These are phyloP conservation scores for Nemania diffusa DNA, from an alignment of 2,329 filamentous ascomycete genomes.

Conservation along the genomic window DNA sequence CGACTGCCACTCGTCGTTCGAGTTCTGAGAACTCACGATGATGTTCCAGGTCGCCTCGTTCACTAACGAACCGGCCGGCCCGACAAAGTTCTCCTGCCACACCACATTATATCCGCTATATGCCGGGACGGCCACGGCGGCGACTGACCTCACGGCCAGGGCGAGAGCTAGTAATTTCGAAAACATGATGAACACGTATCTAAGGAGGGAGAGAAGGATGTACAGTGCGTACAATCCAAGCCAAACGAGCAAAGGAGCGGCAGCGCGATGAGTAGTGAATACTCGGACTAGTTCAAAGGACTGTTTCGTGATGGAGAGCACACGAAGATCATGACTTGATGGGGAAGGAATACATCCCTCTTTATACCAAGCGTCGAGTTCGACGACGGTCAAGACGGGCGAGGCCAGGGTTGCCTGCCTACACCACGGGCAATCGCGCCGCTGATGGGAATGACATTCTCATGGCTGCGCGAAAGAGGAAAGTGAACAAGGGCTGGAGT, in stretches of 20 bases:
- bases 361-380: slow-evolving; percentile 30
- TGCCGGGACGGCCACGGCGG: slow-evolving; percentile 48
- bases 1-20: slow-evolving; percentile 61
- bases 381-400: slow-evolving; percentile 13
- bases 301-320: slow-evolving; percentile 32
- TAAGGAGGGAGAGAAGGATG: slow-evolving; percentile 21
- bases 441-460: slow-evolving; percentile 39
- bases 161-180: slow-evolving; percentile 40
- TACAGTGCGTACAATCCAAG: slow-evolving; percentile 34
- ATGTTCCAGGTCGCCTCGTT: slow-evolving; percentile 58
- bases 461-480: slow-evolving; percentile 39
- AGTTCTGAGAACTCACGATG: slow-evolving; percentile 53
- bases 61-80: slow-evolving; percentile 52
- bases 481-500: slow-evolving; percentile 39
- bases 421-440: slow-evolving; percentile 23
- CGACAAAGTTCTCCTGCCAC: slow-evolving; percentile 60
- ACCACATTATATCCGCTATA: slow-evolving; percentile 55
- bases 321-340: slow-evolving; percentile 40
- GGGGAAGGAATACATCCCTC: slow-evolving; percentile 27
- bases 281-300: slow-evolving; percentile 35
- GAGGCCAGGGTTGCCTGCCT: slow-evolving; percentile 29
- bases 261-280: slow-evolving; percentile 41
- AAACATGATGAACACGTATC: slow-evolving; percentile 38
- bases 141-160: slow-evolving; percentile 36
- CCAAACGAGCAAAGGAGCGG: slow-evolving; percentile 41